Base-by-base conservation (phyloP, 176 grass and related monocot species). In the Oryza glumipatula region DNA sequence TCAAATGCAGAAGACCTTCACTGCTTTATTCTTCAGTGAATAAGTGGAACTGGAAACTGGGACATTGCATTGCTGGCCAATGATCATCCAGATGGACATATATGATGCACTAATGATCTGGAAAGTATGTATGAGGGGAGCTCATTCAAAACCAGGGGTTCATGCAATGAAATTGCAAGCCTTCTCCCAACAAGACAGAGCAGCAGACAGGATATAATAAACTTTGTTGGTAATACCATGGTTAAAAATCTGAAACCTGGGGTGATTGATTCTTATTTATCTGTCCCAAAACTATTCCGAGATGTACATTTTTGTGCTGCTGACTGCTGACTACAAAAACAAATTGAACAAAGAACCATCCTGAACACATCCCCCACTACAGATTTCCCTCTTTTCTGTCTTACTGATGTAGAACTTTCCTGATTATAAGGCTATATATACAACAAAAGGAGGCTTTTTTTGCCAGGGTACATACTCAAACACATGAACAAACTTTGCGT, bases 221-320 rank as follows among this genome's bases (percentile, higher is more conserved):
- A 35, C 12, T 46, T 61, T 47, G 16, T 44, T 38, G 0, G 38
- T 64, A 52, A 49, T 49, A 13, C 39, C 11, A 36, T 47, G 52
- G 64, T 36, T 70, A 11, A 70, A 16, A 5, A 43, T 83, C 6
- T 66, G 22, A 83, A 78, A 77, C 67, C 65, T 64, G 22, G 7
- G 26, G 26, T 65, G 43, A 72, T 38, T 38, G 39, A 72, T 73
- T 88, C 28, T 89, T 81, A 82, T 82, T 82, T 89, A 4, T 70
- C 54, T 85, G 11, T 65, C 22, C 30, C 32, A 76, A 89, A 47
- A 77, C 70, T 66, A 89, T 38, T 85, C 43, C 71, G 41, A 70
- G 30, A 85, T 85, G 32, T 77, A 89, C 88, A 89, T 77, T 85
- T 85, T 89, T 63, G 24, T 21, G 76, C 68, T 72, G 54, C 68